These are phyloP conservation scores for Ocimum tenuiflorum DNA, from an alignment of 257 asterid species.

Conservation along the genomic window DNA sequence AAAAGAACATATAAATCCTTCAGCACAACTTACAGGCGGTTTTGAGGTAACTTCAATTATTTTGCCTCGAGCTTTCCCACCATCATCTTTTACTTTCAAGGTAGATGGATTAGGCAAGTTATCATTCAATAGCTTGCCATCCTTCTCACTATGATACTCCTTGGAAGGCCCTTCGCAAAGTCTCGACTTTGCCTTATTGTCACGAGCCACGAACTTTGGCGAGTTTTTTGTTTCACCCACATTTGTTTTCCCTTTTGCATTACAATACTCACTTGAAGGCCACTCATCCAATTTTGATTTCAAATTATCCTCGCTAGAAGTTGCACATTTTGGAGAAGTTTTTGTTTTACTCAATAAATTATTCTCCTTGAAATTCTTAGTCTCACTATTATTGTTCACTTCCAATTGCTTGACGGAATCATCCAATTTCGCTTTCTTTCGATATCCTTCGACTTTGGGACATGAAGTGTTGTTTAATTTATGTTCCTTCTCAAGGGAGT, in stretches of 20 bases:
- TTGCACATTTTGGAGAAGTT: not conserved
- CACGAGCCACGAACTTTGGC: not conserved
- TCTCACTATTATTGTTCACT: slow-evolving; percentile 14
- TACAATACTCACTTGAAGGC: slow-evolving; percentile 18
- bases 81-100: slow-evolving; percentile 15
- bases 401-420: not conserved
- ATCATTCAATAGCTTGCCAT: slow-evolving; percentile 9
- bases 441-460: slow-evolving; percentile 27
- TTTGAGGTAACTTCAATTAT: slow-evolving; percentile 50
- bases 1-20: slow-evolving; percentile 27
- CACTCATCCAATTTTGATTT: slow-evolving; percentile 22
- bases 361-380: slow-evolving; percentile 22
- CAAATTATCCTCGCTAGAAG: slow-evolving; percentile 10
- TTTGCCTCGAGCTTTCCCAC: slow-evolving; percentile 29
- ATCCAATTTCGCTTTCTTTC: slow-evolving; percentile 38
- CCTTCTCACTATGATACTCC: slow-evolving; percentile 20
- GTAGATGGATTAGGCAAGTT: slow-evolving; percentile 17
- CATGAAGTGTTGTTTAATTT: slow-evolving; percentile 18
- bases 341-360: slow-evolving; percentile 11
- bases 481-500: slow-evolving; percentile 20
- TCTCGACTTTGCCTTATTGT: slow-evolving; percentile 20
- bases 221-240: slow-evolving; percentile 11
- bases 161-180: slow-evolving; percentile 19
- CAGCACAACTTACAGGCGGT: slow-evolving; percentile 69
- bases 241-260: not conserved